Base-by-base conservation (phyloP, 306 rosid species). In the Sophora flavescens region DNA sequence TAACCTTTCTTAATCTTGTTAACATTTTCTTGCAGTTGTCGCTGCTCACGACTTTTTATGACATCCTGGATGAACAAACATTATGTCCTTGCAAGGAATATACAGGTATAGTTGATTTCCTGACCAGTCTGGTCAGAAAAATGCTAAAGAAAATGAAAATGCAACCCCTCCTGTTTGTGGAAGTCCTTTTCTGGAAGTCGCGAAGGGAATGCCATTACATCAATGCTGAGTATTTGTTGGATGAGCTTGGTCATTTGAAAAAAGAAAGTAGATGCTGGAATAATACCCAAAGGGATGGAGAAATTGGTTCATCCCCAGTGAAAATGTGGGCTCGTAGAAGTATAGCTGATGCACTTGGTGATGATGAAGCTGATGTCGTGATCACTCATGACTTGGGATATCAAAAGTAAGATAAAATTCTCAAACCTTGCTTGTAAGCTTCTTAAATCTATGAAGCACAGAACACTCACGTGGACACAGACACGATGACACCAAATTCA, bases 281-380 rank as follows among this genome's bases (percentile, higher is more conserved):
- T 78, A 78, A 50, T 63, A 58, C 76, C 73, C 75, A 72, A 6
- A 85, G 70, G 63, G 81, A 81, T 79, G 86, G 78, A 63, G 92
- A 84, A 53, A 56, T 57, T 63, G 86, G 88, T 77, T 87, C 85
- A 52, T 87, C 92, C 52, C 83, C 58, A 30, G 89, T 52, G 39
- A 86, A 87, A 52, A 70, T 26, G 36, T 87, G 91, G 91, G 85
- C 81, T 16, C 72, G 68, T 51, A 87, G 92, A 80, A 90, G 86
- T 87, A 80, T 92, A 70, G 96, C 96, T 72, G 98, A 95, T 77
- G 97, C 98, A 84, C 98, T 95, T 68, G 97, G 98, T 84, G 97
- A 95, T 8, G 98, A 95, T 83, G 98, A 95, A 88, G 96, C 97
- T 38, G 97, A 90, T 83, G 90, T 89, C 74, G 86, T 90, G 83